Conservation (phyloP, 2,329 filamentous ascomycete species). For the Aureobasidium leucospermi region DNA sequence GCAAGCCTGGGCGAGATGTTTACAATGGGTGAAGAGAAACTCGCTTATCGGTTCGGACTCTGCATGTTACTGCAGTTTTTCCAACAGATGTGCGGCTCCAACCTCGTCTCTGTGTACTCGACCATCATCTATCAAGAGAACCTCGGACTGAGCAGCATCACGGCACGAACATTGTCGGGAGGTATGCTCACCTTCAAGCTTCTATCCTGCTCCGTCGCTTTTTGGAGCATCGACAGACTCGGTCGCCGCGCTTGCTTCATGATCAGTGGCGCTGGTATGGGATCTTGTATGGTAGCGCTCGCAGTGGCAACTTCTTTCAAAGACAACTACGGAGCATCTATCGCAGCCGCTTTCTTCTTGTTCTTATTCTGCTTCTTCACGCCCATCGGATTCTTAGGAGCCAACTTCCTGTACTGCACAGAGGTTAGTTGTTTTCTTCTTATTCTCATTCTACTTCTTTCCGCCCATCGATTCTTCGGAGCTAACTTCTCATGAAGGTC, state of each 20-base stretch:
- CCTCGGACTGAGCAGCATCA: constrained; percentile 35
- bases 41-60: constrained; percentile 27
- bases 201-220: not conserved
- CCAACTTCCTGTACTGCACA: constrained; percentile 24
- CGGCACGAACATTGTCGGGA: constrained; percentile 34
- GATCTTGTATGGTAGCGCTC: constrained; percentile 29
- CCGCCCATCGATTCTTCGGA: too few relatives aligned
- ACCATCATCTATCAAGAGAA: constrained; percentile 36
- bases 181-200: constrained; percentile 37
- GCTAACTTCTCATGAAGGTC: constrained; percentile 21
- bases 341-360: constrained; percentile 38
- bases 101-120: constrained; percentile 34
- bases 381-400: constrained; percentile 19
- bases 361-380: constrained; percentile 29
- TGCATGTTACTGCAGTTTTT: constrained; percentile 32
- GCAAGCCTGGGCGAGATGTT: constrained; percentile 22
- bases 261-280: constrained; percentile 18
- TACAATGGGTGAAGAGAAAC: constrained; percentile 29
- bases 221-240: constrained; percentile 28
- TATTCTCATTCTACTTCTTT: too few relatives aligned
- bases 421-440: constrained; percentile 22
- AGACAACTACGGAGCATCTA: constrained; percentile 28
- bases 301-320: constrained; percentile 34
- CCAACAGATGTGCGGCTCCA: constrained; percentile 31
- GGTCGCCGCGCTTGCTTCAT: constrained; percentile 25